A percentile compares a stretch with the other conserved stretches of the same genome.
These are phyloP conservation scores for Physocladia obscura DNA, from an alignment of 192 early-diverging fungal genomes.

Conservation along the genomic window DNA sequence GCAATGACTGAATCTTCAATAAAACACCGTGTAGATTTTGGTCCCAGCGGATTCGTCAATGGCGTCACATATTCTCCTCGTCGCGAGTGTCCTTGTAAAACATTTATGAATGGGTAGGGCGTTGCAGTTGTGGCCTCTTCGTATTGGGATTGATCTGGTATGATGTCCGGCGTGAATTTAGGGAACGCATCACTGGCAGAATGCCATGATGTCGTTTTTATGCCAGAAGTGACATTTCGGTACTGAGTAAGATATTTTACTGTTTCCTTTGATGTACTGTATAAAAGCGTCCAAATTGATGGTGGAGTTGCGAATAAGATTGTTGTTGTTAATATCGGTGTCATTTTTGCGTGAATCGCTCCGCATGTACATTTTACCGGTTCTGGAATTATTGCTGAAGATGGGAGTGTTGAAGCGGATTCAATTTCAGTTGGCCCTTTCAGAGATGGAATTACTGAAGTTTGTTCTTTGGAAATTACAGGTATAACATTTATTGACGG, in stretches of 20 bases:
- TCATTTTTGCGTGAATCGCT: slow-evolving; percentile 21
- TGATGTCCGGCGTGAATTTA: slow-evolving; percentile 3
- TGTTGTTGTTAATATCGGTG: slow-evolving; percentile 15
- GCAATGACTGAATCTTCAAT: slow-evolving; percentile 15
- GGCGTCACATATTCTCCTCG: slow-evolving; percentile 31
- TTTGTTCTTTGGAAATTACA: no score
- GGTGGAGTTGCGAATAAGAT: not conserved
- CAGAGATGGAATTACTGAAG: no score
- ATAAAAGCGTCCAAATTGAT: slow-evolving; percentile 1
- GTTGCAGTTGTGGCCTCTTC: not conserved
- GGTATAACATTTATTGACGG: no score
- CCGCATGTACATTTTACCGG: slow-evolving; percentile 23
- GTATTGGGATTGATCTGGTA: not conserved
- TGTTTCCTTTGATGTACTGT: not conserved
- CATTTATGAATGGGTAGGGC: not conserved
- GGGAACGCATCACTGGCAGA: not conserved
- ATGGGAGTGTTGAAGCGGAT: not conserved
- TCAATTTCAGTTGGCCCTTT: not conserved
- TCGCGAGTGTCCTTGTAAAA: slow-evolving; percentile 14
- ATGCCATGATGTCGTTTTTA: not conserved
- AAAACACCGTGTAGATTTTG: slow-evolving; percentile 30
- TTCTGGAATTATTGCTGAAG: not conserved
- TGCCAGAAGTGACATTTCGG: not conserved
- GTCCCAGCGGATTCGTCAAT: slow-evolving; percentile 34
- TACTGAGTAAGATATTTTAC: not conserved